Conservation (phyloP, 371 early-diverging fungal genomes). For the Mucor ambiguus region DNA sequence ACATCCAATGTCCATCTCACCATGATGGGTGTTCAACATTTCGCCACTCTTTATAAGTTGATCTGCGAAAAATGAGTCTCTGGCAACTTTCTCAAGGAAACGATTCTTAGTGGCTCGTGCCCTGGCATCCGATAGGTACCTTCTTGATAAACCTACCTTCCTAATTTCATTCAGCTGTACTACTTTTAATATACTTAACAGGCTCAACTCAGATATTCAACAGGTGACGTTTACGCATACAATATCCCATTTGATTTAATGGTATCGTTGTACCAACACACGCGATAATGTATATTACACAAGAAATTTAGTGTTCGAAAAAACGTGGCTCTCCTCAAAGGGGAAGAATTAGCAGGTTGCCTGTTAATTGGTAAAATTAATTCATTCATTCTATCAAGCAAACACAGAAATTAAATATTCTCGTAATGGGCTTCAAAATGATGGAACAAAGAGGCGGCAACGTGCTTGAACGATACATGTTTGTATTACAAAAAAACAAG, state of each 20-base stretch:
- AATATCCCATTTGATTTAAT: background rate
- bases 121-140: conserved; percentile 31
- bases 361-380: background rate
- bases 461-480: background rate
- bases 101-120: conserved; percentile 28
- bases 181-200: conserved; percentile 3
- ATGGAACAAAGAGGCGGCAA: background rate
- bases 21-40: background rate
- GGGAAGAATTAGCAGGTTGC: background rate
- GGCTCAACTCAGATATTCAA: conserved; percentile 6
- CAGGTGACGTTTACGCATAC: conserved; percentile 12
- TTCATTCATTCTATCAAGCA: background rate
- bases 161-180: conserved; percentile 10
- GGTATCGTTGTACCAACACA: conserved; percentile 19
- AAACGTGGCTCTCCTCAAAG: conserved; percentile 25
- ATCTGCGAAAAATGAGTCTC: background rate
- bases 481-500: background rate
- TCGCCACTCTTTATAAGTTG: background rate
- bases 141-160: conserved; percentile 19
- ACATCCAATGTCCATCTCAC: background rate
- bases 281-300: conserved; percentile 24
- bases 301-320: conserved; percentile 23
- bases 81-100: background rate
- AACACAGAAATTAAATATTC: background rate
- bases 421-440: background rate